A percentile compares a stretch with the other conserved stretches of the same genome.
Conservation (phyloP, 1,284 basidiomycete genomes). For the Heimioporus retisporus region DNA sequence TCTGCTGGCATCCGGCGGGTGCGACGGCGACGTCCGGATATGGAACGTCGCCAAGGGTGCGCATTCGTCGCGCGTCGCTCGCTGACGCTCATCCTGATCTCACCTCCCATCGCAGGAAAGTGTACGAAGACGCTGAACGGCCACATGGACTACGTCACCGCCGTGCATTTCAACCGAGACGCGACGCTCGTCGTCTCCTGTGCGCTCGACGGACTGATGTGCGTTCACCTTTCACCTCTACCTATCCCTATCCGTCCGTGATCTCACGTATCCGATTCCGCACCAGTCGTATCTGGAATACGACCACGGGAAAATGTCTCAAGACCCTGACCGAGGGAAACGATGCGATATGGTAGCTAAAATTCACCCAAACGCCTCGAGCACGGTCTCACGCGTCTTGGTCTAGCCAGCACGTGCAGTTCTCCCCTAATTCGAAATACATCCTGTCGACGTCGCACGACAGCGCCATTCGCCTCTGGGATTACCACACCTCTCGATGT, state of each 20-base stretch:
- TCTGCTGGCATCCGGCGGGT: constrained; percentile 91
- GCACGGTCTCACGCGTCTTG: constrained; percentile 3
- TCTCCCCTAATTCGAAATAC: constrained; percentile 96
- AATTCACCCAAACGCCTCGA: constrained; percentile 21
- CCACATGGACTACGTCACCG: constrained; percentile 95
- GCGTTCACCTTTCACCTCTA: constrained; percentile 56
- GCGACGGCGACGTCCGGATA: constrained; percentile 93
- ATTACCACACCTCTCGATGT: constrained; percentile 92
- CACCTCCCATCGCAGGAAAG: constrained; percentile 60
- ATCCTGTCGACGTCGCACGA: constrained; percentile 94
- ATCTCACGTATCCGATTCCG: constrained; percentile 11
- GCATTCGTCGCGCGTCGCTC: too few species aligned
- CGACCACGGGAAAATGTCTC: constrained; percentile 92
- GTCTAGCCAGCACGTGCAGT: constrained; percentile 84
- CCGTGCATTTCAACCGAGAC: constrained; percentile 94
- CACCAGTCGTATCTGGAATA: constrained; percentile 94
- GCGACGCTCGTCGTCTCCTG: constrained; percentile 93
- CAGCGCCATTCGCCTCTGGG: constrained; percentile 93
- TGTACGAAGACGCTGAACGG: constrained; percentile 89
- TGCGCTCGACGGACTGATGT: constrained; percentile 96
- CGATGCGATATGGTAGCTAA: constrained; percentile 85
- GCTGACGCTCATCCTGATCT: too few species aligned
- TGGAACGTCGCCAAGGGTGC: constrained; percentile 90
- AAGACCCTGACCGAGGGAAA: constrained; percentile 96
- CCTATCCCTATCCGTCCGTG: not conserved